phyloP scores from a whole-genome alignment of 345 rosid species.

The Eucalyptus erythrocorys region DNA sequence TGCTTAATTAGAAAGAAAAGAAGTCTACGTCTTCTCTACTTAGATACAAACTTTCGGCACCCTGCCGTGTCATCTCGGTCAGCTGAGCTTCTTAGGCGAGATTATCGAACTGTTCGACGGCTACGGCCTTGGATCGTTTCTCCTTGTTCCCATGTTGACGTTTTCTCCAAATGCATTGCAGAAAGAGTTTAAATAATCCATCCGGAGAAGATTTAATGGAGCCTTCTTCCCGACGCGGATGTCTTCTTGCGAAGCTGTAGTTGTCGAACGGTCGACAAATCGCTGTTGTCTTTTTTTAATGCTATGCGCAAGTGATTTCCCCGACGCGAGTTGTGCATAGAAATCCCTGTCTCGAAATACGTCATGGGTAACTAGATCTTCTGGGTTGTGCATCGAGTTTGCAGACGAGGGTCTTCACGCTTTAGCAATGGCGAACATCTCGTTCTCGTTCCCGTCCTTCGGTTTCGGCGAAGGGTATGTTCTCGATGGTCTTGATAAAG shows the following conservation, averaged over 20 bases:
- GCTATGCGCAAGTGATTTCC: not conserved
- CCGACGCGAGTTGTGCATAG: not conserved
- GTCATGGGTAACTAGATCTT: not conserved
- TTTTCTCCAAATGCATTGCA: not conserved
- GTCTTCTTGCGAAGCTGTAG: not conserved
- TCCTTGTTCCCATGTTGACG: not conserved
- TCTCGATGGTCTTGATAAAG: not conserved
- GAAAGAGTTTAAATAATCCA: not conserved
- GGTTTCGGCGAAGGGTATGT: conserved; percentile 5
- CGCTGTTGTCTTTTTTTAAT: not conserved
- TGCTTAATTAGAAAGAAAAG: no score
- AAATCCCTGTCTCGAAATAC: not conserved
- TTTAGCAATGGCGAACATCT: conserved; percentile 5
- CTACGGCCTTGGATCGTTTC: not conserved
- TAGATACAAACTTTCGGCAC: not conserved
- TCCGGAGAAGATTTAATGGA: not conserved
- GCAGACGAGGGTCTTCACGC: not conserved
- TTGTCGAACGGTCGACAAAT: not conserved
- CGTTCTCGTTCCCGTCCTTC: conserved; percentile 8
- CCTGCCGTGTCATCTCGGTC: not conserved
- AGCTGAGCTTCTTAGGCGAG: not conserved
- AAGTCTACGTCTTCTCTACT: not conserved
- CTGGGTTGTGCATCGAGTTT: not conserved
- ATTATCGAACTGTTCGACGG: not conserved
- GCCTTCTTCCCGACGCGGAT: not conserved